These are phyloP conservation scores for Talaromyces stipitatus DNA, from an alignment of 495 filamentous ascomycete species.

Conservation along the genomic window DNA sequence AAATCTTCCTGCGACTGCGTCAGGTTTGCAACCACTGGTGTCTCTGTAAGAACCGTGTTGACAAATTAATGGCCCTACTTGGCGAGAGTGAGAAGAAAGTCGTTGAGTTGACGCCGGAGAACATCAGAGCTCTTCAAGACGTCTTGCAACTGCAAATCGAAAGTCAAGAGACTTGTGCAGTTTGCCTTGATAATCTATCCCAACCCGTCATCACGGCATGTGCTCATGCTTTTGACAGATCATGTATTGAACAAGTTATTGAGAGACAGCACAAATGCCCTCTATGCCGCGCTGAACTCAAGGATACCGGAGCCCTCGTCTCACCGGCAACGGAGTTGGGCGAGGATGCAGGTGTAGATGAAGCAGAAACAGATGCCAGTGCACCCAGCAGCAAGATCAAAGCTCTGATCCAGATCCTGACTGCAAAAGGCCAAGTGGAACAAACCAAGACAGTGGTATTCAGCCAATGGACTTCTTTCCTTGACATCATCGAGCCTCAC, in stretches of 20 bases:
- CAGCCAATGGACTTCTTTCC: slow-evolving; percentile 88
- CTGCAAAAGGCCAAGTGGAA: slow-evolving; percentile 57
- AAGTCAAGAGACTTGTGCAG: slow-evolving; percentile 72
- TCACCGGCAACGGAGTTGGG: slow-evolving; percentile 49
- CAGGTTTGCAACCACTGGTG: slow-evolving; percentile 89
- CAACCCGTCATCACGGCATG: slow-evolving; percentile 82
- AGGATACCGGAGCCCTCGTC: slow-evolving; percentile 52
- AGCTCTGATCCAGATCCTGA: slow-evolving; percentile 69
- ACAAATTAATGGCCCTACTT: slow-evolving; percentile 59
- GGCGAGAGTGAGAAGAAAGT: slow-evolving; percentile 40
- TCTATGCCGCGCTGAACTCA: slow-evolving; percentile 72
- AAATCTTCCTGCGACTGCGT: slow-evolving; percentile 75
- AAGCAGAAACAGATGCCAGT: slow-evolving; percentile 51
- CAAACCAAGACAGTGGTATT: slow-evolving; percentile 82
- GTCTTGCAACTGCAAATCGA: slow-evolving; percentile 75
- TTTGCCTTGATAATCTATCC: slow-evolving; percentile 71
- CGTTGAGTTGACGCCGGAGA: slow-evolving; percentile 67
- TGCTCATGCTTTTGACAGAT: slow-evolving; percentile 71
- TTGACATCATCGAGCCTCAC: slow-evolving; percentile 69
- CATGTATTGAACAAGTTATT: slow-evolving; percentile 74
- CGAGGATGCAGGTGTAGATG: slow-evolving; percentile 39
- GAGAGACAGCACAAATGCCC: slow-evolving; percentile 78
- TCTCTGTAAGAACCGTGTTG: slow-evolving; percentile 64
- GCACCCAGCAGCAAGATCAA: slow-evolving; percentile 78
- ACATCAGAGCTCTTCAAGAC: slow-evolving; percentile 63